Evolutionary conservation across 2,329 filamentous ascomycete species (phyloP), one percentile per base, ranked within the genome.

Genomic region (Pyrenophora tritici-repentis): DNA sequence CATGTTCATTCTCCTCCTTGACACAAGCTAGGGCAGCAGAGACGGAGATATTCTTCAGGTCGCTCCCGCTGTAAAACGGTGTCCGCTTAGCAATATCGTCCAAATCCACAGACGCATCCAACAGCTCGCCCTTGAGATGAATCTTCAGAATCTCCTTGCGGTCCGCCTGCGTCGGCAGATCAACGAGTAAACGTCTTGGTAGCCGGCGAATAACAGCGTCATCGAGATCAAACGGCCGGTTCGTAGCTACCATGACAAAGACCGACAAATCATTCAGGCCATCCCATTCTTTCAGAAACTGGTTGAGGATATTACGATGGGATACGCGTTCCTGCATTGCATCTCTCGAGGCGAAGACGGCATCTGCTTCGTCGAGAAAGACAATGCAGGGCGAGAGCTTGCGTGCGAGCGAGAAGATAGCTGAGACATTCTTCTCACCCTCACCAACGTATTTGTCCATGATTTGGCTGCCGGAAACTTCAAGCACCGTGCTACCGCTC

Each of bases 171-270:
- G 86, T 79, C 0, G 89, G 89, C 5, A 92, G 77, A 66, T 92
- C 89, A 34, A 92, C 83, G 0, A 92, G 79, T 31, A 93, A 77
- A 35, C 88, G 83, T 46, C 89, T 80, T 2, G 89, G 89, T 17
- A 92, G 76, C 10, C 89, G 82, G n/a, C 90, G 82, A 38, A 94
- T 80, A 8, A 94, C 88, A 8, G 90, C 90, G 63, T 94, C 90
- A 65, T 99, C 94, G 1, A 99, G 83, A 67, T 97, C 94, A 66
- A 96, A 97, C 0, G 94, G 94, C 8, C 93, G 83, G 73, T 99
- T 97, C 7, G 92, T 97, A 22, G 94, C 93, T 0, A 97, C 91
- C 91, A 99, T 97, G 73, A 99, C 93, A 72, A 99, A 97, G 2
- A 93, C 91, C 14, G 88, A 89, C 39, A 86, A 83, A 51, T 86